phyloP scores from a whole-genome alignment of 345 rosid species.

The Atalantia buxifolia region DNA sequence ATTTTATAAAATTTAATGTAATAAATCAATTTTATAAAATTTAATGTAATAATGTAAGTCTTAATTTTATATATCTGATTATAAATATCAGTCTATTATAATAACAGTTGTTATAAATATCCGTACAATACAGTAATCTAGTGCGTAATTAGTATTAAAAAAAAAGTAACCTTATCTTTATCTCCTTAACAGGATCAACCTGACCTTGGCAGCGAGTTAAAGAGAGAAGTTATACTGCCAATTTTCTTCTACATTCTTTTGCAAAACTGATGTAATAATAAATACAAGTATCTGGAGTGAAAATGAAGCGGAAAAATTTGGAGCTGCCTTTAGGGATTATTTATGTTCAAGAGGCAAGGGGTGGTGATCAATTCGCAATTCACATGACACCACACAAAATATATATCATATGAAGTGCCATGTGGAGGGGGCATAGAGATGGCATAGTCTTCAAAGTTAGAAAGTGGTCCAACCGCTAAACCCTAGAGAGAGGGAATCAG shows the following conservation, averaged over 20 bases:
- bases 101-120: too few relatives aligned
- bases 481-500: constrained; percentile 38
- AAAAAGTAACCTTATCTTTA: neutral
- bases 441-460: constrained; percentile 8
- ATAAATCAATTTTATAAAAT: too few relatives aligned
- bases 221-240: neutral
- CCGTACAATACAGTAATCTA: too few relatives aligned
- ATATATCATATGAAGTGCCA: neutral
- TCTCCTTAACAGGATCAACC: neutral
- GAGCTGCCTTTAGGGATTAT: neutral
- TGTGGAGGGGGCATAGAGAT: constrained; percentile 14
- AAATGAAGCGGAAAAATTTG: neutral
- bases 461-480: constrained; percentile 26
- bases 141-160: too few relatives aligned
- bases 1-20: too few relatives aligned
- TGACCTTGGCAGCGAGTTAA: neutral
- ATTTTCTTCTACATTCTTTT: neutral
- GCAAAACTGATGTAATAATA: neutral
- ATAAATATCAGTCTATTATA: too few relatives aligned
- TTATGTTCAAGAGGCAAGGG: neutral
- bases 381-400: neutral
- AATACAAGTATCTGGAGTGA: neutral
- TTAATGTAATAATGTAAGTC: too few relatives aligned
- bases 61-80: too few relatives aligned
- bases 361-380: neutral